These are phyloP conservation scores for Blumeria graminis DNA, from an alignment of 2,329 filamentous ascomycete species.

Conservation along the genomic window DNA sequence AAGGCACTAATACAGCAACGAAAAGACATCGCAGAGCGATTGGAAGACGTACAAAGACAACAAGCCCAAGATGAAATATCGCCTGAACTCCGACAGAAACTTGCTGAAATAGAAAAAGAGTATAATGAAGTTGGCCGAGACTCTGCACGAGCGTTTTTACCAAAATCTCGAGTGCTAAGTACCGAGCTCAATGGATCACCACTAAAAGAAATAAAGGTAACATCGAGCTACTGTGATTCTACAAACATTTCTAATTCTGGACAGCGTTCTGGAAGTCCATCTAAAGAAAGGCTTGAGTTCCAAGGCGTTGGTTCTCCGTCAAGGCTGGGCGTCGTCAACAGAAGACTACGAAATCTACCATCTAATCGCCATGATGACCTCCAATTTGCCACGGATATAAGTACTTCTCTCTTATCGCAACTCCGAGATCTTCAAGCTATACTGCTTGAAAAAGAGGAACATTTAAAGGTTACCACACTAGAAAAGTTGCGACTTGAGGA, in stretches of 20 bases:
- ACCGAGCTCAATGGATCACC: conserved; percentile 29
- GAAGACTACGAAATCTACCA: conserved; percentile 76
- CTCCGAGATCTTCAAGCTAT: conserved; percentile 73
- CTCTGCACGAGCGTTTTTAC: conserved; percentile 67
- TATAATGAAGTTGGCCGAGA: conserved; percentile 86
- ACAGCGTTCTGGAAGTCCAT: conserved; percentile 46
- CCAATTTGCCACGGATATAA: conserved; percentile 95
- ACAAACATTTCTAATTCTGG: conserved; percentile 7
- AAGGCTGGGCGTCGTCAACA: conserved; percentile 67
- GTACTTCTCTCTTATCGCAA: conserved; percentile 79
- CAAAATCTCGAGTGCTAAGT: conserved; percentile 58
- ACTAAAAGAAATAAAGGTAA: conserved; percentile 23
- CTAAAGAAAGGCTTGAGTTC: conserved; percentile 46
- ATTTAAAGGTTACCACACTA: conserved; percentile 47
- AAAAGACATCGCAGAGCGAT: conserved; percentile 53
- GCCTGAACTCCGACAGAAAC: conserved; percentile 57
- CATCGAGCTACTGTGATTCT: not conserved
- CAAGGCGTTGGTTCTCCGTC: conserved; percentile 69
- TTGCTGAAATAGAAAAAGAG: conserved; percentile 75
- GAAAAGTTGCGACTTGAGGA: conserved; percentile 63
- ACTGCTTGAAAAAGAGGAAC: conserved; percentile 68
- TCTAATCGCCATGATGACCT: conserved; percentile 81
- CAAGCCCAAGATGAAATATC: conserved; percentile 56
- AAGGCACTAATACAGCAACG: conserved; percentile 72
- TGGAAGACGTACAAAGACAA: conserved; percentile 64